Percentiles rank a stretch among this genome's conserved stretches.
These are phyloP conservation scores for Crucihimalaya himalaica DNA, from an alignment of 345 rosid genomes.

Conservation along the genomic window DNA sequence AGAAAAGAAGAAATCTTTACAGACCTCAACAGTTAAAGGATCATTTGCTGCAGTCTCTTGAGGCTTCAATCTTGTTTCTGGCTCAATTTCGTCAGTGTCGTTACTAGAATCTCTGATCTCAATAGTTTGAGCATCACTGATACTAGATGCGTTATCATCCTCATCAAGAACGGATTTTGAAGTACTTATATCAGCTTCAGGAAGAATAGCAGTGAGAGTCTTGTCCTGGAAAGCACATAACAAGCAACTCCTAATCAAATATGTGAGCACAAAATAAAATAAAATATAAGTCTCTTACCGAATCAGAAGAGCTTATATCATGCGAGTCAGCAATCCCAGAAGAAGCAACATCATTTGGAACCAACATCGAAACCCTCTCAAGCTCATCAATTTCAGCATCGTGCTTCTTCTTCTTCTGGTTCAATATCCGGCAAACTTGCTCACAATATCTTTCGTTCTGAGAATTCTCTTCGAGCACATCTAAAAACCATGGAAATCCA, in stretches of 20 bases:
- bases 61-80: conserved; percentile 35
- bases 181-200: conserved; percentile 37
- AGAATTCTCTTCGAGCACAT: conserved; percentile 58
- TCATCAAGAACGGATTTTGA: conserved; percentile 25
- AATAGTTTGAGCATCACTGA: conserved; percentile 39
- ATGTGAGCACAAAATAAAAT: conserved; percentile 15
- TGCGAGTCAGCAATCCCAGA: conserved; percentile 51
- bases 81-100: conserved; percentile 13
- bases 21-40: conserved; percentile 43
- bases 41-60: conserved; percentile 37
- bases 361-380: conserved; percentile 47
- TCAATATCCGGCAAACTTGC: conserved; percentile 56
- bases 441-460: conserved; percentile 59
- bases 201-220: conserved; percentile 28
- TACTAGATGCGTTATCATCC: conserved; percentile 24
- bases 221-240: conserved; percentile 37
- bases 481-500: conserved; percentile 35
- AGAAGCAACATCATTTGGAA: conserved; percentile 56
- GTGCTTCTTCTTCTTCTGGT: conserved; percentile 49
- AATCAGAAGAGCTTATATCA: conserved; percentile 51
- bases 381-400: conserved; percentile 56
- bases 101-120: conserved; percentile 38
- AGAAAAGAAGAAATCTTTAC: conserved; percentile 8
- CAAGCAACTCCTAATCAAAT: not conserved
- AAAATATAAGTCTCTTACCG: conserved; percentile 47